Evolutionary conservation across 2,329 filamentous ascomycete genomes (phyloP).

Genomic region (Fusarium brevicatenulatum): DNA sequence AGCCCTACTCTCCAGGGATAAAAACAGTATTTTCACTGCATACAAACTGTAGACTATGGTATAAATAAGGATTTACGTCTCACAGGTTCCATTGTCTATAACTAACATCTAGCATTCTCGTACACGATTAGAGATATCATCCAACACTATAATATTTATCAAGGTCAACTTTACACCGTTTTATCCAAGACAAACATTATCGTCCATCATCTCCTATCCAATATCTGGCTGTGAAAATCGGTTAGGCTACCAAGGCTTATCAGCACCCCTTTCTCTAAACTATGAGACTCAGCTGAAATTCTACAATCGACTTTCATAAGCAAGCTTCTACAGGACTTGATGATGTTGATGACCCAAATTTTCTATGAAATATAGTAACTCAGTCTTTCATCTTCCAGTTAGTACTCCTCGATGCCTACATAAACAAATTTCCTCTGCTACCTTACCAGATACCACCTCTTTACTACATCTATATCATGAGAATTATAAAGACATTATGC

Average conservation of each 20-base stretch:
- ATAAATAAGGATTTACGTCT: not conserved
- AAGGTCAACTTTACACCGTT: not conserved
- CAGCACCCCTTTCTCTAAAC: not conserved
- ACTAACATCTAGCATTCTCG: no score
- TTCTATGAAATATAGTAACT: not conserved
- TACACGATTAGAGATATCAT: not conserved
- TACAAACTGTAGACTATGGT: not conserved
- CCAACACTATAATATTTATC: not conserved
- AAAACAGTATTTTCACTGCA: not conserved
- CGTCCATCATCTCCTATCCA: not conserved
- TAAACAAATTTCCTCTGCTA: not conserved
- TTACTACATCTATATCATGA: not conserved
- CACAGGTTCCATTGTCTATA: not conserved
- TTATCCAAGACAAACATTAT: not conserved
- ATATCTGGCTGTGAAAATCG: no score
- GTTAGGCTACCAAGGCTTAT: not conserved
- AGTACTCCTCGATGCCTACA: not conserved
- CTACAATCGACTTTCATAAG: not conserved
- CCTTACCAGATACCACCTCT: not conserved
- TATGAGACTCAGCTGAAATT: not conserved
- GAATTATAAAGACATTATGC: not conserved
- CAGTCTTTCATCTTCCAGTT: not conserved
- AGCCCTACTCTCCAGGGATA: not conserved
- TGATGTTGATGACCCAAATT: not conserved
- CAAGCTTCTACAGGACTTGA: not conserved